Percentiles rank a stretch among this genome's conserved stretches.
These are phyloP conservation scores for Diaporthe vaccinii DNA, from an alignment of 2,329 filamentous ascomycete species.

Conservation along the genomic window DNA sequence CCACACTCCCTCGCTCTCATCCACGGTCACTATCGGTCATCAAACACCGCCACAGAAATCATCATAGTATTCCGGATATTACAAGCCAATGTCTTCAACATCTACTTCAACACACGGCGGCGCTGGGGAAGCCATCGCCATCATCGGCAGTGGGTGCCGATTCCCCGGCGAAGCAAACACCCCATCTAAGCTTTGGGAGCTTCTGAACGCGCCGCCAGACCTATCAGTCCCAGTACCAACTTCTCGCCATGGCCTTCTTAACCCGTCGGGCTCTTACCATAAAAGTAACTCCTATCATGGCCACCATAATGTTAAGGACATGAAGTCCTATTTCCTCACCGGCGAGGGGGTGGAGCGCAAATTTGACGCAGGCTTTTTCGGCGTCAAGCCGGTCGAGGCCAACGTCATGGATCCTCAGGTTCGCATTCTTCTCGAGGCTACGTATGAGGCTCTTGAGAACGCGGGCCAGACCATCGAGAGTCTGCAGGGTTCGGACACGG, in stretches of 20 bases:
- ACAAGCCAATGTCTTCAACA: background rate
- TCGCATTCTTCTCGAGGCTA: constrained; percentile 42
- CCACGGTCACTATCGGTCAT: no score
- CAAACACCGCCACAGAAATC: background rate
- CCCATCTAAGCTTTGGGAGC: constrained; percentile 53
- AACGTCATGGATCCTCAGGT: constrained; percentile 40
- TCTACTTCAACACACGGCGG: background rate
- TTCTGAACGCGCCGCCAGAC: constrained; percentile 44
- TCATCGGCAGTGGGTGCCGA: constrained; percentile 56
- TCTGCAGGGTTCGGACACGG: constrained; percentile 45
- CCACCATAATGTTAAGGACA: background rate
- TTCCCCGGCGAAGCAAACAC: constrained; percentile 53
- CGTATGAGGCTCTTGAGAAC: constrained; percentile 44
- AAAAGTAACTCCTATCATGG: background rate
- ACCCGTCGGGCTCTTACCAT: background rate
- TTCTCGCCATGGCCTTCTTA: constrained; percentile 43
- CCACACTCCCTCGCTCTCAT: background rate
- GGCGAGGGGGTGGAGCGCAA: constrained; percentile 20
- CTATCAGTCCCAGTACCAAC: constrained; percentile 42
- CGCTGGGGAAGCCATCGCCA: constrained; percentile 49
- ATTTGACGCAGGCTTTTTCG: constrained; percentile 47
- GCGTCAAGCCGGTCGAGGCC: constrained; percentile 44
- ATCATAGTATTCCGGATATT: accelerated
- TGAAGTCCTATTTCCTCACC: constrained; percentile 7
- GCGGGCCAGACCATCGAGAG: constrained; percentile 42